Evolutionary conservation across 192 early-diverging fungal species (phyloP).

Genomic region (Coemansia sp.): DNA sequence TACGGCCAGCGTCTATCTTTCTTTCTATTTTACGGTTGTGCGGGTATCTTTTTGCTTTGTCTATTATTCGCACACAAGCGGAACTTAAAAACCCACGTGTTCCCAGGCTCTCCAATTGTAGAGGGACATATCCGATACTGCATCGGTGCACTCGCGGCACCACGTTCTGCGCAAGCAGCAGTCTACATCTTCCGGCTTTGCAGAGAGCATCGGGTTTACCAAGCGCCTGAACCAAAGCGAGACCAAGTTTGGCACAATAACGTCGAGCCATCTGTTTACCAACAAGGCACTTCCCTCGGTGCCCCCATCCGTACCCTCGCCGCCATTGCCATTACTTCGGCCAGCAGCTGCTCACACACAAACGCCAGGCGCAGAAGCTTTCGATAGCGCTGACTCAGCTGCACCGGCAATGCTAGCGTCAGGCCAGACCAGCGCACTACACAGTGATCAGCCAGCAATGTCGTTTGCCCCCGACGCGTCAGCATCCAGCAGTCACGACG

Average conservation of each 20-base stretch:
- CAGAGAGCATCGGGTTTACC: slow-evolving; percentile 41
- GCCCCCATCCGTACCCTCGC: slow-evolving; percentile 22
- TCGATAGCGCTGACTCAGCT: slow-evolving; percentile 5
- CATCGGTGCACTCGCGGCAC: slow-evolving; percentile 10
- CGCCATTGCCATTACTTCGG: not conserved
- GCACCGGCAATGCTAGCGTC: not conserved
- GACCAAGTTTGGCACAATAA: slow-evolving; percentile 23
- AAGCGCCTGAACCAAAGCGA: slow-evolving; percentile 38
- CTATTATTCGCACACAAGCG: not conserved
- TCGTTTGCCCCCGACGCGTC: slow-evolving; percentile 13
- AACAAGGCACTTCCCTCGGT: slow-evolving; percentile 41
- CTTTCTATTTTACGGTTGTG: not conserved
- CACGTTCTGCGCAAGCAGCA: slow-evolving; percentile 50
- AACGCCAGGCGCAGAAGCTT: not conserved
- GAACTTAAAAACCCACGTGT: not conserved
- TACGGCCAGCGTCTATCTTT: slow-evolving; percentile 2
- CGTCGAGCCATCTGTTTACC: slow-evolving; percentile 18
- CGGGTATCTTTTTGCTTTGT: not conserved
- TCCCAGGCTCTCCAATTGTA: slow-evolving; percentile 12
- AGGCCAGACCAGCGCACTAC: not conserved
- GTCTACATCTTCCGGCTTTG: slow-evolving; percentile 50
- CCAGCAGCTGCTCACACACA: not conserved
- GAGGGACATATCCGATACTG: slow-evolving; percentile 30
- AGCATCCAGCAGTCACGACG: not conserved
- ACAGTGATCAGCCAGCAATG: slow-evolving; percentile 11